Base-by-base conservation (phyloP, 192 early-diverging fungal genomes). In the Glomus cerebriforme region DNA sequence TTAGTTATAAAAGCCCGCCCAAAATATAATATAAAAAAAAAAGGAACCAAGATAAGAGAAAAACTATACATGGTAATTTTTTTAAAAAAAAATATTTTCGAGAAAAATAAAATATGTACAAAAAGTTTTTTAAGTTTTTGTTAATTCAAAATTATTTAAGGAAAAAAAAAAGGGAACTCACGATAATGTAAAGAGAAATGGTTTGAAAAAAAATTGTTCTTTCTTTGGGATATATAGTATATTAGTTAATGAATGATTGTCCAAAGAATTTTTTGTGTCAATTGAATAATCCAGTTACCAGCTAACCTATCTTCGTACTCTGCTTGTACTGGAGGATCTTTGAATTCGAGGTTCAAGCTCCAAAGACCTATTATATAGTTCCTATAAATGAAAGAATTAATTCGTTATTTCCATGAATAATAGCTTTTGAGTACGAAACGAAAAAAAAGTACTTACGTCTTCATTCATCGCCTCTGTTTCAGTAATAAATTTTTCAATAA, bases 331-430 rank as follows among this genome's bases (percentile, higher is more conserved):
- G 17, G 71, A 2, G 19, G 71, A 29, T 54, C 71, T 47, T 59
- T 73, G 71, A 26, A 73, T 32, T 26, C 49, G 43, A 32, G 86
- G 86, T 69, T 87, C 86, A 39, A 81, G 79, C 0, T 73, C 79
- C 1, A 82, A 75, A 32, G 86, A 84, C 79, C 83, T 81, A 4
- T 49, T 70, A 70, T 84, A 87, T 70, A 80, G 63, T 39, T 83
- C 86, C 82, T 82, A 58, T 26, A 43, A 32, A n/a, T 58, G 54
- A 58, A 27, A 24, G 64, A 76, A 37, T 27, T 34, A 6, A 45
- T 64, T 35, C 8, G 27, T 12, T 3, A 24, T 72, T 76, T 63
- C 26, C 22, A 64, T 12, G 34, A 34, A 31, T 15, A n/a, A 7
- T 31, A 59, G 22, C 29, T 10, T 29, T 29, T 26, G 7, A 32